These are phyloP conservation scores for Trypanosoma vivax DNA, from an alignment of 208 protist genomes.

Conservation along the genomic window DNA sequence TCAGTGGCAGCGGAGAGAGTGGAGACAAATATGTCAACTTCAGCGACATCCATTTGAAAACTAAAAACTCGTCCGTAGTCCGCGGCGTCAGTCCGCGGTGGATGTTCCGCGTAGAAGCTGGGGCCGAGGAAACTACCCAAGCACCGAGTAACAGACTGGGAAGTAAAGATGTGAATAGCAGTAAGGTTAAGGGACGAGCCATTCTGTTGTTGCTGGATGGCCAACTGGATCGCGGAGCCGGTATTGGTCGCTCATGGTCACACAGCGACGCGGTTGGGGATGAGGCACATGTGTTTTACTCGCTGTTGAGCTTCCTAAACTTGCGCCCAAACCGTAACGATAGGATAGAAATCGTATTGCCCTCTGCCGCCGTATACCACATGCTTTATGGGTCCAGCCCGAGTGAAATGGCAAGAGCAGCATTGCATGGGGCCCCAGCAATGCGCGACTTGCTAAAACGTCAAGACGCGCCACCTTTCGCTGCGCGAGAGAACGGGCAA, in stretches of 20 bases:
- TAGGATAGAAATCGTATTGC: slow-evolving; percentile 36
- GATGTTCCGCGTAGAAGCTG: slow-evolving; percentile 31
- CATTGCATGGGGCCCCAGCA: too few relatives aligned
- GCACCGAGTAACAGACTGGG: background rate
- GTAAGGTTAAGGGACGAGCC: background rate
- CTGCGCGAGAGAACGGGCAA: too few relatives aligned
- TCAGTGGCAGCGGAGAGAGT: slow-evolving; percentile 20
- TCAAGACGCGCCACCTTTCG: too few relatives aligned
- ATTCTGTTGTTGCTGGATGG: slow-evolving; percentile 77
- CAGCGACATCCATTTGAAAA: slow-evolving; percentile 23
- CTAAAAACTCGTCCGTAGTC: slow-evolving; percentile 19
- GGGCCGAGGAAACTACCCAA: slow-evolving; percentile 13
- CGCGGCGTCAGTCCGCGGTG: slow-evolving; percentile 50
- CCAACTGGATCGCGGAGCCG: slow-evolving; percentile 42
- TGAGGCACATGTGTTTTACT: slow-evolving; percentile 74
- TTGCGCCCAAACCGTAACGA: slow-evolving; percentile 51
- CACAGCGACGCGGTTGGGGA: slow-evolving; percentile 68
- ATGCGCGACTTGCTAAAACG: too few relatives aligned
- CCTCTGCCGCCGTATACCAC: background rate
- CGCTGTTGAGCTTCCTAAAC: slow-evolving; percentile 57
- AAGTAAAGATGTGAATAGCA: background rate
- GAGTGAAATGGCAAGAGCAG: too few relatives aligned
- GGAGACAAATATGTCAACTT: slow-evolving; percentile 45
- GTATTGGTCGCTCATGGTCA: slow-evolving; percentile 82
- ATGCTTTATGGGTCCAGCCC: background rate